These are phyloP conservation scores for Kwoniella sp. DNA, from an alignment of 768 basidiomycete species.

Conservation along the genomic window DNA sequence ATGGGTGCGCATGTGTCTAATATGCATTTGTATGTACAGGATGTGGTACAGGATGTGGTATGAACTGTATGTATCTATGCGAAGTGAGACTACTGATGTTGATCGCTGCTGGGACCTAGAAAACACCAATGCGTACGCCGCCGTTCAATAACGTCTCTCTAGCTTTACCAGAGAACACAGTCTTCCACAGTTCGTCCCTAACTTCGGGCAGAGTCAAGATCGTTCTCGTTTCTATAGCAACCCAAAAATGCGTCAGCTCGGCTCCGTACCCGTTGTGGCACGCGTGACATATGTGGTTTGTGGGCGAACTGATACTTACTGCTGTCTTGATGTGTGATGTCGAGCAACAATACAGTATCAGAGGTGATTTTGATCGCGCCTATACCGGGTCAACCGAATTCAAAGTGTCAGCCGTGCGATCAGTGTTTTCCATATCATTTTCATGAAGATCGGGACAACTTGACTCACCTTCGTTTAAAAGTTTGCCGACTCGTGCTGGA, in stretches of 20 bases:
- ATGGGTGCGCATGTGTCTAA: too few relatives aligned
- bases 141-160: constrained; percentile 37
- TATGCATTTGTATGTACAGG: too few relatives aligned
- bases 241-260: neutral
- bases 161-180: constrained; percentile 42
- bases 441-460: too few relatives aligned
- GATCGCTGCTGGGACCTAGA: constrained; percentile 17
- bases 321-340: constrained; percentile 41
- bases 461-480: constrained; percentile 59
- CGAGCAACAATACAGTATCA: constrained; percentile 43
- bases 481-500: constrained; percentile 83
- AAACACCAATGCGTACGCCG: constrained; percentile 49
- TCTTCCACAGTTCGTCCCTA: constrained; percentile 53
- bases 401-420: too few relatives aligned
- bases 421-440: neutral
- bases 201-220: constrained; percentile 51
- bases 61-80: too few relatives aligned
- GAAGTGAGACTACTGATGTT: too few relatives aligned
- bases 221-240: constrained; percentile 47
- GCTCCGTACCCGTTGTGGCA: too few relatives aligned
- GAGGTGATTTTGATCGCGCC: constrained; percentile 43
- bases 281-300: too few relatives aligned
- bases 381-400: too few relatives aligned
- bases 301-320: constrained; percentile 39
- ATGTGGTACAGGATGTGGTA: too few relatives aligned